Percentiles rank a stretch among this genome's conserved stretches.
Conservation (phyloP, 305 asterid species). For the Galium porrigens region DNA sequence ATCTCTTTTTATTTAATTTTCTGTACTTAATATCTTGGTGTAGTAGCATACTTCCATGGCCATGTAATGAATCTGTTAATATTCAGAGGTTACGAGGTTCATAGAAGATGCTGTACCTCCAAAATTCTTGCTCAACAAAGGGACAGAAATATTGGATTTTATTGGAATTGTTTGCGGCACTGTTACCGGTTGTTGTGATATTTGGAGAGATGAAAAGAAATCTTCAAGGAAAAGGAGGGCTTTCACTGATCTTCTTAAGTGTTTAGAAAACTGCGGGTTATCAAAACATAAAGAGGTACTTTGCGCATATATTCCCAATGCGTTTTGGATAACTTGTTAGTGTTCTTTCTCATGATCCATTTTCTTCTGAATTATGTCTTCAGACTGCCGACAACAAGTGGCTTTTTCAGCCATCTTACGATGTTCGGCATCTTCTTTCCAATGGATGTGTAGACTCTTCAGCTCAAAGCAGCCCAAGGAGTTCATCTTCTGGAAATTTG, state of each 20-base stretch:
- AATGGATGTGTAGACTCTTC: constrained; percentile 19
- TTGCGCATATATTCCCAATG: constrained; percentile 3
- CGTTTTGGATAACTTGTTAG: not conserved
- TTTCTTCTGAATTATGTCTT: constrained; percentile 3
- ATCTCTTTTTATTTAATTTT: not conserved
- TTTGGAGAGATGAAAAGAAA: constrained; percentile 62
- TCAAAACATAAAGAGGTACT: constrained; percentile 68
- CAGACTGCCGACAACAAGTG: constrained; percentile 28
- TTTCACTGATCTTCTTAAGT: constrained; percentile 53
- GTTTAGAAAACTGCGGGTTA: constrained; percentile 61
- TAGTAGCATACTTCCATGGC: not conserved
- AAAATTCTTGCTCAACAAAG: constrained; percentile 25
- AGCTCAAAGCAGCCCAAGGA: constrained; percentile 21
- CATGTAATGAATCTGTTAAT: constrained; percentile 9
- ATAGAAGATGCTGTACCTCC: constrained; percentile 26
- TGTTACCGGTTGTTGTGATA: constrained; percentile 41
- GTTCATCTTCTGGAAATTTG: constrained; percentile 21
- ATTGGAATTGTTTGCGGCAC: constrained; percentile 32
- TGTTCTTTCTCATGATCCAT: constrained; percentile 10
- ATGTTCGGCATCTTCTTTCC: constrained; percentile 56
- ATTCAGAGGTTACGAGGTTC: constrained; percentile 32
- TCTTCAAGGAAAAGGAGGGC: constrained; percentile 49
- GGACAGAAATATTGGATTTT: constrained; percentile 40
- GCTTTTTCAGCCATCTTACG: constrained; percentile 79
- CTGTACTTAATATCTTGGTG: not conserved